These are phyloP conservation scores for Aspergillus pseudonomiae DNA, from an alignment of 2,329 filamentous ascomycete species.

Conservation along the genomic window DNA sequence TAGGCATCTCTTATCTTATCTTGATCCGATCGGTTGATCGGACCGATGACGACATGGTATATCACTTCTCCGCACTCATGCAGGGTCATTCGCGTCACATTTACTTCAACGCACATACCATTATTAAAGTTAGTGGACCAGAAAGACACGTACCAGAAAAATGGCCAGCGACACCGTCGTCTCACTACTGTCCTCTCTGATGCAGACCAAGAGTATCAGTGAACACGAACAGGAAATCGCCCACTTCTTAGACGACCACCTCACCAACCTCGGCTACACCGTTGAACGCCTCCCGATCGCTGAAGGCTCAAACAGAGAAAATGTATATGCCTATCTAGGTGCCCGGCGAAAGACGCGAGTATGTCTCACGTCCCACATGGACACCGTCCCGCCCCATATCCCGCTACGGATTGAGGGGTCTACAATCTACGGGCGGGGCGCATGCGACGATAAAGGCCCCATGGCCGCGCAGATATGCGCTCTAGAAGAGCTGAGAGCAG, in stretches of 20 bases:
- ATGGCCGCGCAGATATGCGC: constrained; percentile 76
- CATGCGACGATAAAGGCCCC: constrained; percentile 64
- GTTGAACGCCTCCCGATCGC: constrained; percentile 42
- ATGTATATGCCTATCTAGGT: constrained; percentile 46
- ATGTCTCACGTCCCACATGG: constrained; percentile 41
- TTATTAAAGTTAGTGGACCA: neutral
- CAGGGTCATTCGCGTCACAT: neutral
- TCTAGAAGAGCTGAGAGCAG: constrained; percentile 56
- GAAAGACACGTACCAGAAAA: neutral
- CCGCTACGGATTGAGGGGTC: constrained; percentile 58
- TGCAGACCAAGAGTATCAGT: constrained; percentile 42
- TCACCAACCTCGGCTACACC: constrained; percentile 37
- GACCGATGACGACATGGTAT: neutral
- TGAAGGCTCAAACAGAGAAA: constrained; percentile 36
- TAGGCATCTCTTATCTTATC: neutral
- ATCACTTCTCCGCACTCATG: neutral
- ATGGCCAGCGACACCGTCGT: constrained; percentile 18
- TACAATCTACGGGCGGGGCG: constrained; percentile 67
- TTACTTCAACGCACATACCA: neutral
- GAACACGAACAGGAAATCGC: constrained; percentile 43
- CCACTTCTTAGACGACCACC: constrained; percentile 36
- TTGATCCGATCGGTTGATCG: neutral
- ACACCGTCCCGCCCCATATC: constrained; percentile 70
- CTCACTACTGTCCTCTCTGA: constrained; percentile 36
- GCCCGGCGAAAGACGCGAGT: constrained; percentile 30